Base-by-base conservation (phyloP, 2,329 filamentous ascomycete species). In the Fusarium paranaense region DNA sequence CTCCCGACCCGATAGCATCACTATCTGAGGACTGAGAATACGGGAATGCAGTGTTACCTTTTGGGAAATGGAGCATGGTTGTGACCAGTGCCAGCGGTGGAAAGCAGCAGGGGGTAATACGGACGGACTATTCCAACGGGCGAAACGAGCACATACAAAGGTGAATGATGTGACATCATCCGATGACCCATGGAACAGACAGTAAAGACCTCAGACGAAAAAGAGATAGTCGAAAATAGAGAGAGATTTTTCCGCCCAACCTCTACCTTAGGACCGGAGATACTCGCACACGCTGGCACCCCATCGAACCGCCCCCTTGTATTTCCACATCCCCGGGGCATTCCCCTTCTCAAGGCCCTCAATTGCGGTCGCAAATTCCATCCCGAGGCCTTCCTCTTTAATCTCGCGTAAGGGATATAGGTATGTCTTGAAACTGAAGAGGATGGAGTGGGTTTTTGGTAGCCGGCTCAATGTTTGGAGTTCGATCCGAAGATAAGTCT, bases 251-350 rank as follows among this genome's bases (percentile, higher is more conserved):
- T 18, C 22, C 9, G 7, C 16, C 25, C 22, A 35, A n/a, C 33
- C 13, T 25, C 33, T 14, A 59, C 18, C 38, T 78, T 67, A 78
- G 13, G 78, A 70, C 40, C 86, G 81, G 66, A 90, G 72, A 77
- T 86, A 90, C 47, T 84, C 82, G 72, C 85, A 86, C 0, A 88
- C 84, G 16, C 80, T 79, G 74, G 83, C 83, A 0, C 86, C 86
- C 87, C 88, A 89, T 9, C 85, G 81, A 38, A 83, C 79, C 0
- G 82, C 84, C 2, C 86, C 85, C 73, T 90, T 90, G 78, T 90
- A 90, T 32, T 75, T 80, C 83, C 86, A 88, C 86, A 90, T 89
- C 0, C 84, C 86, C 0, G 86, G 86, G 2, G 86, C 87, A 70
- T 90, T 90, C 1, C 88, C 87, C 25, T 71, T 71, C 65, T 82